A percentile compares a stretch with the other conserved stretches of the same genome.
These are phyloP conservation scores for Pythium vanterpoolii DNA, from an alignment of 352 stramenopile genomes.

Conservation along the genomic window DNA sequence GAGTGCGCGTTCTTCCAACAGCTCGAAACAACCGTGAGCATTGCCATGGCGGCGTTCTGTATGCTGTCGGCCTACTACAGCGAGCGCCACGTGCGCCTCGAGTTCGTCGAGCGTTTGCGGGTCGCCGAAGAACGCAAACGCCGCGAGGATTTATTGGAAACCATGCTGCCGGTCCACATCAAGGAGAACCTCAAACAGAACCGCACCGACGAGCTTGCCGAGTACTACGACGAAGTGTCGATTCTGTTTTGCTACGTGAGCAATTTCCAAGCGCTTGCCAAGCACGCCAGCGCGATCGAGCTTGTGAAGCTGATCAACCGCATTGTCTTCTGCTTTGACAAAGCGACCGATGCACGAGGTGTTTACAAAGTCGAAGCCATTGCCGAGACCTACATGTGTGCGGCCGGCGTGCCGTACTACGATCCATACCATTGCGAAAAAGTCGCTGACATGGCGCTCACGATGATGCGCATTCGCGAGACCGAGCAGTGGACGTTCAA, in stretches of 20 bases:
- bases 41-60: constrained; percentile 60
- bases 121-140: constrained; percentile 69
- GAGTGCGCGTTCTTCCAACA: constrained; percentile 43
- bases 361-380: constrained; percentile 90
- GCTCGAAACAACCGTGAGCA: constrained; percentile 45
- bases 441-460: constrained; percentile 73
- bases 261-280: constrained; percentile 73
- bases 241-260: constrained; percentile 83
- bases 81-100: constrained; percentile 55
- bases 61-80: constrained; percentile 66
- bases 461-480: constrained; percentile 69
- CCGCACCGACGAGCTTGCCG: constrained; percentile 53
- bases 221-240: constrained; percentile 79
- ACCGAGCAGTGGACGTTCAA: constrained; percentile 71
- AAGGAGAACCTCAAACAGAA: constrained; percentile 76
- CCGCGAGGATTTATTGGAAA: constrained; percentile 65
- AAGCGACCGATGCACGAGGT: constrained; percentile 55
- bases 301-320: constrained; percentile 84
- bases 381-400: constrained; percentile 84
- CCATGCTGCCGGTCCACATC: constrained; percentile 74
- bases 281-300: constrained; percentile 62
- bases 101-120: constrained; percentile 58
- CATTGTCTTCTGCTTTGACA: constrained; percentile 86
- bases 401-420: constrained; percentile 50
- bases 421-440: constrained; percentile 72